A percentile compares a stretch with the other conserved stretches of the same genome.
Evolutionary conservation across 257 asterid species (phyloP).

Genomic region (Petunia secreta): DNA sequence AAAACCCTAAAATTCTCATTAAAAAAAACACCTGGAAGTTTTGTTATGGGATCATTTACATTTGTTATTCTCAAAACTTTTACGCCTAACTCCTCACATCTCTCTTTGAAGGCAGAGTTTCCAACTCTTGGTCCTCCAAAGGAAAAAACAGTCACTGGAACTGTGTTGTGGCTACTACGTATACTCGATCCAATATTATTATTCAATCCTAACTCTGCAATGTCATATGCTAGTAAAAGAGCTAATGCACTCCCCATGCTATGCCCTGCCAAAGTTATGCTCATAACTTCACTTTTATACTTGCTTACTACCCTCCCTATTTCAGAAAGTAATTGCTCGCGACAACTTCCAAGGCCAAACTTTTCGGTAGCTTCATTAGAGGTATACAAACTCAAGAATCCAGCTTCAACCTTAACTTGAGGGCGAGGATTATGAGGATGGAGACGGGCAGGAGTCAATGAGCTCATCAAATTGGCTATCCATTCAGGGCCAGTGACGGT

Average conservation of each 20-base stretch:
- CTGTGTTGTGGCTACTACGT: not conserved
- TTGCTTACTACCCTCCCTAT: slow-evolving; percentile 48
- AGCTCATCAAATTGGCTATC: slow-evolving; percentile 67
- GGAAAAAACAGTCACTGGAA: slow-evolving; percentile 64
- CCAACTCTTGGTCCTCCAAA: slow-evolving; percentile 83
- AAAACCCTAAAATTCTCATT: slow-evolving; percentile 60
- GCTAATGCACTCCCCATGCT: slow-evolving; percentile 84
- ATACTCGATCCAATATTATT: not conserved
- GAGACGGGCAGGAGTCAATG: slow-evolving; percentile 54
- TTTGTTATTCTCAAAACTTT: slow-evolving; percentile 62
- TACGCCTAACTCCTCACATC: slow-evolving; percentile 70
- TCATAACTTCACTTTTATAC: slow-evolving; percentile 47
- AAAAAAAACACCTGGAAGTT: slow-evolving; percentile 65
- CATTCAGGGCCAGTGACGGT: slow-evolving; percentile 61
- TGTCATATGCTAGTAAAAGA: slow-evolving; percentile 52
- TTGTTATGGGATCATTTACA: slow-evolving; percentile 67
- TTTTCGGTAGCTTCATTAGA: slow-evolving; percentile 39
- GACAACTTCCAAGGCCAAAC: slow-evolving; percentile 64
- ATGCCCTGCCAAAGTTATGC: slow-evolving; percentile 65
- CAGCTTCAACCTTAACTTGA: slow-evolving; percentile 62
- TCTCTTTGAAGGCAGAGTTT: slow-evolving; percentile 58
- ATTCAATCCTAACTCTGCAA: slow-evolving; percentile 64
- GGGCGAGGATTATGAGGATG: slow-evolving; percentile 55
- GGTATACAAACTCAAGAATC: slow-evolving; percentile 65
- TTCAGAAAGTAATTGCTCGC: slow-evolving; percentile 69